Base-by-base conservation (phyloP, 805 yeast genomes). In the Cyberlindnera bimundalis region DNA sequence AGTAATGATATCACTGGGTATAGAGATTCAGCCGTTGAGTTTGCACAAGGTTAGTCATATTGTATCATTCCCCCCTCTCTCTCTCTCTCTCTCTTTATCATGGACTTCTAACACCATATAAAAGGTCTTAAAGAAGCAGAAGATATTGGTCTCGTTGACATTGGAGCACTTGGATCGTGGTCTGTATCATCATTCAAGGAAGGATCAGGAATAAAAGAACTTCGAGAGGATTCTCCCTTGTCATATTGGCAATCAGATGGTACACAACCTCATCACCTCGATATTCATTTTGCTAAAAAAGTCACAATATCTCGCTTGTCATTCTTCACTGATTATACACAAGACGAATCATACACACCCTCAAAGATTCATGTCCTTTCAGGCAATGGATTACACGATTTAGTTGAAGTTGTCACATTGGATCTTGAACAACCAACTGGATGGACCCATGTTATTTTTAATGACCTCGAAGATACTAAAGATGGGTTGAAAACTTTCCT, bases 211-310 rank as follows among this genome's bases (percentile, higher is more conserved):
- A 71, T 87, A 16, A 65, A 65, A n/a, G 81, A 81, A 52, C 67
- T 91, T 6, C 66, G 93, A 23, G 86, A 85, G 37, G 89, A 83
- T 51, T 71, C 79, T 4, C 84, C 91, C 0, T 70, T 73, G 21
- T 65, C 79, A 1, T 91, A 71, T 59, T 93, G 99, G 99, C 99
- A 93, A 61, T 83, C 95, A 33, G 99, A 93, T 58, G 99, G 97
- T 0, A 71, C 74, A 11, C 87, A 83, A 52, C 99, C 98, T 0
- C 99, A 93, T 63, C 69, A 66, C 20, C 67, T 93, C 6, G 84
- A 84, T 34, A 74, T 88, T 2, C 89, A 79, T 54, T 93, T 93
- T 60, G 71, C 89, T 23, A 89, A 84, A 54, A 71, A 78, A 36
- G 95, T 89, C 4, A 69, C 78, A 16, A 64, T 93, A 3, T 78